These are phyloP conservation scores for Starmerella potacharoeniae DNA, from an alignment of 805 yeast genomes.

Conservation along the genomic window DNA sequence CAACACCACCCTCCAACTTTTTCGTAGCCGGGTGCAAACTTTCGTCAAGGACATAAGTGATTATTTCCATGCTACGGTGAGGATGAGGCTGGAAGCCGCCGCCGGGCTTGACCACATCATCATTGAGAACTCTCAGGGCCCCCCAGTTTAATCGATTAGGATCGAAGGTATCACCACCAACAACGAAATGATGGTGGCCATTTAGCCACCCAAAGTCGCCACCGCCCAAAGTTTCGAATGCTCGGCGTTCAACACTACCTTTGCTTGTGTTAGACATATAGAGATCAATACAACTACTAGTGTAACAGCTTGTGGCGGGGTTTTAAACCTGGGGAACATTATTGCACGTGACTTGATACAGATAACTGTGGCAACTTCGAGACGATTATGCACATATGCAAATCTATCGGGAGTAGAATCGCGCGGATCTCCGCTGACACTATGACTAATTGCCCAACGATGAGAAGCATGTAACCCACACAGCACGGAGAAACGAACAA, in stretches of 20 bases:
- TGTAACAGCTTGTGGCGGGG: no score
- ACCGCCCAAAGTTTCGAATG: neutral
- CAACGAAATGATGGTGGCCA: constrained; percentile 8
- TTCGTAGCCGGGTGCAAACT: constrained; percentile 10
- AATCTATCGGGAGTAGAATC: neutral
- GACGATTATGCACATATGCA: neutral
- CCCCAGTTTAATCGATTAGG: constrained; percentile 17
- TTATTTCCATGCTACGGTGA: constrained; percentile 17
- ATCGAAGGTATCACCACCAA: constrained; percentile 13
- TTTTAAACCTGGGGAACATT: no score
- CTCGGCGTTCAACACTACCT: neutral
- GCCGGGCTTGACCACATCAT: constrained; percentile 10
- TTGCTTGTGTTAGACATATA: neutral
- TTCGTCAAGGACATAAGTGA: constrained; percentile 6
- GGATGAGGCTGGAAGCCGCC: constrained; percentile 17
- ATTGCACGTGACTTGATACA: no score
- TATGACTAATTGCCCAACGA: neutral
- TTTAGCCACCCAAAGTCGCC: neutral
- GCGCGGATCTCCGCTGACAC: neutral
- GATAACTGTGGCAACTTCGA: no score
- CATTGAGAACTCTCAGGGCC: constrained; percentile 15
- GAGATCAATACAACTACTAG: neutral
- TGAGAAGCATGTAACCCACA: no score
- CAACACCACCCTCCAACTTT: constrained; percentile 12
- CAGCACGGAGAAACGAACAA: no score